phyloP scores from a whole-genome alignment of 2,329 filamentous ascomycete genomes.

The Ophiostoma novo-ulmi region DNA sequence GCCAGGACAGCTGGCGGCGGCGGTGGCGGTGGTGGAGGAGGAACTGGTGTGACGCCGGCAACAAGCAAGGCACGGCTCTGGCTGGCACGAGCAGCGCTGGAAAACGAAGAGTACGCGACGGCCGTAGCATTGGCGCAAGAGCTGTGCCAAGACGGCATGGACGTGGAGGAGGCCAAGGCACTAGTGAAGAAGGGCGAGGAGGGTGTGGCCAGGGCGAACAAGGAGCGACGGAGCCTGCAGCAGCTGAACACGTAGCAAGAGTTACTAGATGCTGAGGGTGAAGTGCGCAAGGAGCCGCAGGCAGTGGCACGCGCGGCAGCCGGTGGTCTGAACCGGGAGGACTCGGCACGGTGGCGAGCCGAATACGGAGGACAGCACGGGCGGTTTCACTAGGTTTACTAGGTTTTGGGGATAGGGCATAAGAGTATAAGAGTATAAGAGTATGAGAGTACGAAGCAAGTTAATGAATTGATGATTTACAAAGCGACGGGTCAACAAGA shows the following conservation, averaged over 20 bases:
- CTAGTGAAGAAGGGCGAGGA: constrained; percentile 48
- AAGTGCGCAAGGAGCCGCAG: background rate
- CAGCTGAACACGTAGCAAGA: background rate
- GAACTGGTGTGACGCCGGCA: constrained; percentile 66
- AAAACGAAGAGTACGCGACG: constrained; percentile 65
- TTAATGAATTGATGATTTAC: no score
- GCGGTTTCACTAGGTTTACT: background rate
- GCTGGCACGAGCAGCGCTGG: constrained; percentile 79
- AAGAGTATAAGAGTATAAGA: background rate
- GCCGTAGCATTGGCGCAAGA: constrained; percentile 81
- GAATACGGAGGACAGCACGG: background rate
- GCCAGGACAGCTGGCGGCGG: background rate
- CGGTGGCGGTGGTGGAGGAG: constrained; percentile 32
- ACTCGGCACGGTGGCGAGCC: background rate
- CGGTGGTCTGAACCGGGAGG: background rate
- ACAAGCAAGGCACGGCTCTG: constrained; percentile 92
- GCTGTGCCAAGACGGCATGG: constrained; percentile 89
- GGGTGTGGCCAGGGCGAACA: constrained; percentile 7
- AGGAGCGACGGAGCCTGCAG: background rate
- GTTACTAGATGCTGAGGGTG: background rate
- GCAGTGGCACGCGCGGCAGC: background rate
- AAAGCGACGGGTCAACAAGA: background rate
- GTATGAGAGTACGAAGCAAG: no score
- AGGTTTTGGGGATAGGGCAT: background rate
- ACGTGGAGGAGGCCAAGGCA: constrained; percentile 95